Evolutionary conservation across 1,139 yeast genomes (phyloP).

Genomic region (Meyerozyma athensensis): DNA sequence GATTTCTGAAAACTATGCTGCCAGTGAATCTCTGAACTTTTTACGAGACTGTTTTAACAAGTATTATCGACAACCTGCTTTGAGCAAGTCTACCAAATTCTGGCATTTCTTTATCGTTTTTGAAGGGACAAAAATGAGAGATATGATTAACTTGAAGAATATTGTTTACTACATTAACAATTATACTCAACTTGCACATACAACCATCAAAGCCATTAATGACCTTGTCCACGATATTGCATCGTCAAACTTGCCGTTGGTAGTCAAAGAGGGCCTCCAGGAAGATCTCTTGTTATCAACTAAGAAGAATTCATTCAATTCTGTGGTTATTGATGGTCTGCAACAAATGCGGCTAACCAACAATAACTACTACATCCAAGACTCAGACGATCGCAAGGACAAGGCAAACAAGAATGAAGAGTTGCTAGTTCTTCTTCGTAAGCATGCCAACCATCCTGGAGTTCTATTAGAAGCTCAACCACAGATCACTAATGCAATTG

Average conservation of each 20-base stretch:
- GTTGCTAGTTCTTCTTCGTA: constrained; percentile 26
- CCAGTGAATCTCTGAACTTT: constrained; percentile 2
- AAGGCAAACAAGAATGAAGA: constrained; percentile 20
- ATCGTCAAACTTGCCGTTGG: constrained; percentile 21
- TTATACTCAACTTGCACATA: constrained; percentile 44
- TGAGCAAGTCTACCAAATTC: constrained; percentile 41
- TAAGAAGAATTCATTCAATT: constrained; percentile 24
- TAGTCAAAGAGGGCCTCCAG: constrained; percentile 12
- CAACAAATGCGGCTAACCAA: constrained; percentile 22
- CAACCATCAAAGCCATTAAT: constrained; percentile 35
- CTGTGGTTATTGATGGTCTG: constrained; percentile 22
- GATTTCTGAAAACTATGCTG: constrained; percentile 4
- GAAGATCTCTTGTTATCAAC: constrained; percentile 20
- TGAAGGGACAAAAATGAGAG: constrained; percentile 39
- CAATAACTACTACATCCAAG: constrained; percentile 18
- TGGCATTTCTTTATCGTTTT: constrained; percentile 56
- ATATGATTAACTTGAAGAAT: constrained; percentile 38
- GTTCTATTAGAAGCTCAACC: constrained; percentile 49
- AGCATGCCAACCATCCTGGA: constrained; percentile 61
- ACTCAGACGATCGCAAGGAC: constrained; percentile 10
- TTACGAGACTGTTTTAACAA: constrained; percentile 38
- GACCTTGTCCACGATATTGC: constrained; percentile 17
- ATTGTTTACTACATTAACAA: constrained; percentile 40
- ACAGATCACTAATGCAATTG: constrained; percentile 45
- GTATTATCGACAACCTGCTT: constrained; percentile 30